Evolutionary conservation across 805 yeast species (phyloP).

Genomic region (Jamesozyma gamospora): DNA sequence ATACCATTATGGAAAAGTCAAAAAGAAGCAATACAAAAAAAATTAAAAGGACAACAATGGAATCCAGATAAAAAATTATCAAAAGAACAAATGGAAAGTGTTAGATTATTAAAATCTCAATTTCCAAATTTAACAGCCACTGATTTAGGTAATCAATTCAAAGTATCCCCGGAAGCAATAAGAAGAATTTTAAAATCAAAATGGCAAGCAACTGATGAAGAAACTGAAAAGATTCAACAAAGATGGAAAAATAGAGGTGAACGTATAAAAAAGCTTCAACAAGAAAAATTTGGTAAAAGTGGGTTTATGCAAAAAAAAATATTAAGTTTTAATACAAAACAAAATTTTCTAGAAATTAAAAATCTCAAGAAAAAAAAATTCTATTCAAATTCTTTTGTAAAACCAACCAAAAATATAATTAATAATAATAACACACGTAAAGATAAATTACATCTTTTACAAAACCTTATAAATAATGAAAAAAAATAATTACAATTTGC

Average conservation of each 20-base stretch:
- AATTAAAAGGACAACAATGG: constrained; percentile 53
- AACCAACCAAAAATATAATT: not conserved
- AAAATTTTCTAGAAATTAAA: constrained; percentile 1
- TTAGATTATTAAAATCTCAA: constrained; percentile 44
- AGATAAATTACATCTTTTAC: constrained; percentile 1
- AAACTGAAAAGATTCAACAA: constrained; percentile 31
- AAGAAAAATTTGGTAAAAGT: not conserved
- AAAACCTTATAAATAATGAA: not conserved
- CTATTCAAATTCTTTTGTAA: too few relatives aligned
- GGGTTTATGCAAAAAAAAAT: not conserved
- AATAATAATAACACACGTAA: not conserved
- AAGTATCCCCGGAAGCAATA: constrained; percentile 72
- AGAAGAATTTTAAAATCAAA: constrained; percentile 67
- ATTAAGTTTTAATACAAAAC: not conserved
- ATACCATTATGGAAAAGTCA: constrained; percentile 67
- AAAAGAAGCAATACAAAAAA: constrained; percentile 50
- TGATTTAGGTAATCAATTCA: constrained; percentile 53
- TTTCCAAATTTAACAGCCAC: constrained; percentile 52
- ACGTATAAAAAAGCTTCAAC: constrained; percentile 25
- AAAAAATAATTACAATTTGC: not conserved
- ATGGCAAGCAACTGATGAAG: constrained; percentile 64
- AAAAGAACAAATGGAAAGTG: constrained; percentile 56
- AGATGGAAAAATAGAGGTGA: constrained; percentile 48
- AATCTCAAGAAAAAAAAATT: not conserved
- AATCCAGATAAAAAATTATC: constrained; percentile 58